A percentile compares a stretch with the other conserved stretches of the same genome.
phyloP scores from a whole-genome alignment of 441 rosid species.

The Arabidopsis hybrid region DNA sequence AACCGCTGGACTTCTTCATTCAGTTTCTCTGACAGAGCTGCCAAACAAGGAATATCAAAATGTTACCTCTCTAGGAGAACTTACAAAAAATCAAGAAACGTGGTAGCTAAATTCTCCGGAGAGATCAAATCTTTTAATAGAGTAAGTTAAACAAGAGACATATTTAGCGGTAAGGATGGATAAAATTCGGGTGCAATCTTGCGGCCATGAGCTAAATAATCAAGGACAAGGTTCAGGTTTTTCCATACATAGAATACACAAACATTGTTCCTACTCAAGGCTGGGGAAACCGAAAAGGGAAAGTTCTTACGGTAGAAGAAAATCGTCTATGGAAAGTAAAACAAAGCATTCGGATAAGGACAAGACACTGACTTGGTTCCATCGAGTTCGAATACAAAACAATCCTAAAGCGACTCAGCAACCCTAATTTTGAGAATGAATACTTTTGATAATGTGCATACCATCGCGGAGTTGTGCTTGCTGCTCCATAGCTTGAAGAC shows the following conservation, averaged over 20 bases:
- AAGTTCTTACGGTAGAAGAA: background rate
- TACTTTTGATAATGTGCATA: conserved; percentile 34
- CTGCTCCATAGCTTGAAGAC: conserved; percentile 98
- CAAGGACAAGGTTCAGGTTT: background rate
- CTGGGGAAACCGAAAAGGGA: background rate
- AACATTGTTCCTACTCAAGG: background rate
- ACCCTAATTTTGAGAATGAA: background rate
- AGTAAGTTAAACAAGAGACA: background rate
- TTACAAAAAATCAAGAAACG: background rate
- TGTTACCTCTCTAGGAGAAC: background rate
- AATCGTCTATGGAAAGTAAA: background rate
- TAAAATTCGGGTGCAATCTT: background rate
- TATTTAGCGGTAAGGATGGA: background rate
- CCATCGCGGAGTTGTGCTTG: conserved; percentile 97
- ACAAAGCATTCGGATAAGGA: background rate
- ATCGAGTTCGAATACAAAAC: conserved; percentile 8
- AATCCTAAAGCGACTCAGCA: background rate
- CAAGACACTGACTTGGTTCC: conserved; percentile 25
- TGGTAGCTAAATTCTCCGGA: background rate
- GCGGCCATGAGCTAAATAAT: background rate
- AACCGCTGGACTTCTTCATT: conserved; percentile 82
- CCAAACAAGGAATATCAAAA: conserved; percentile 8
- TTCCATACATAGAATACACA: background rate
- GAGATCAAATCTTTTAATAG: background rate
- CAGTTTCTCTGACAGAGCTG: conserved; percentile 91